Evolutionary conservation across 352 stramenopile genomes (phyloP), one percentile per base, ranked within the genome.

Genomic region (Globisporangium echinulatum): DNA sequence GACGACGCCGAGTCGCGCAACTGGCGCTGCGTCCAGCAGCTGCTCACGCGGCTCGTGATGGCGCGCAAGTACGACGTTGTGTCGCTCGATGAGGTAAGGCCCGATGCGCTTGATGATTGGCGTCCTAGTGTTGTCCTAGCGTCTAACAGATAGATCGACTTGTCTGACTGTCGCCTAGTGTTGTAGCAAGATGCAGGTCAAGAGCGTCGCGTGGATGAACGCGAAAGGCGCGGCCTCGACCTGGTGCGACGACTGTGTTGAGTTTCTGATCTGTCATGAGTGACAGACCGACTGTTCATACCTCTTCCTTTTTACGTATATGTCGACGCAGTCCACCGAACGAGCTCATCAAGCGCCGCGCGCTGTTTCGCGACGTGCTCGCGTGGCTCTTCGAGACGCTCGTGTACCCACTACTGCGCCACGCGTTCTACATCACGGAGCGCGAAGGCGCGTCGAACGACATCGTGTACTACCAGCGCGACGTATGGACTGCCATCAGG

Each of bases 341-440:
- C 39, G 82, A 92, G 57, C 54, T 69, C 6, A 36, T 57, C 9
- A 83, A 83, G 40, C 69, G 81, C 5, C 69, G 69, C 5, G 46
- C 73, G 47, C 63, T 89, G 0, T 66, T 88, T 5, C 49, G 64
- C 8, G 52, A 76, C 8, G 39, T 90, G 10, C 42, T 89, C 9
- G 56, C 61, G 8, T 90, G 73, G 77, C 19, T 81, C 1, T 58
- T 76, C 11, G 70, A 58, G 7, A 63, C 59, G 2, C 48, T 93
- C 7, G 68, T 88, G 0, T 88, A 85, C 25, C 79, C 84, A 7
- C 42, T 90, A 3, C 49, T 93, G 36, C 74, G 72, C 8, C 80
- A 72, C 40, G 59, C 83, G 50, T 92, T 90, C 66, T 93, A 88
- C 64, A 78, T 90, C 54, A 93, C 84, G 1, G 80, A 90, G 47